These are phyloP conservation scores for Lactarius trivialis DNA, from an alignment of 768 basidiomycete genomes.

Conservation along the genomic window DNA sequence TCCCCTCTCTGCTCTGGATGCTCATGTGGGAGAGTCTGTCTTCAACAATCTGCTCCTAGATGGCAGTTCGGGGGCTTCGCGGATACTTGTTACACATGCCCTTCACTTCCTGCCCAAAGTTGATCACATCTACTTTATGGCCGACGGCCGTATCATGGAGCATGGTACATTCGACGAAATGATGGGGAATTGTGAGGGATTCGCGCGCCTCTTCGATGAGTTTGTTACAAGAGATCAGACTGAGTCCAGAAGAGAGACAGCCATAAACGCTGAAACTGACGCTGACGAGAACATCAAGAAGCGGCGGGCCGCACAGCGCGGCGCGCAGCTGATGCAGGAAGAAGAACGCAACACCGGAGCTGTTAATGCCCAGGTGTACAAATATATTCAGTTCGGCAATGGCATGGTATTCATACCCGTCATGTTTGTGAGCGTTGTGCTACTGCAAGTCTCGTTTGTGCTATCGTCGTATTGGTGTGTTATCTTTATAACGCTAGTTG, in stretches of 20 bases:
- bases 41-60: slow-evolving; percentile 79
- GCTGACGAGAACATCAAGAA: slow-evolving; percentile 35
- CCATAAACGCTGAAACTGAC: slow-evolving; percentile 32
- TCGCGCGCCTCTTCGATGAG: slow-evolving; percentile 41
- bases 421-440: slow-evolving; percentile 49
- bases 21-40: slow-evolving; percentile 83
- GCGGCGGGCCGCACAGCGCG: slow-evolving; percentile 32
- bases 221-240: slow-evolving; percentile 58
- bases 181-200: slow-evolving; percentile 55
- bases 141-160: slow-evolving; percentile 73
- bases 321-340: slow-evolving; percentile 64
- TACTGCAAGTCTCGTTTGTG: slow-evolving; percentile 66
- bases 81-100: slow-evolving; percentile 87
- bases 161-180: slow-evolving; percentile 73
- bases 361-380: slow-evolving; percentile 48
- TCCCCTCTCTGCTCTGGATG: slow-evolving; percentile 85
- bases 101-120: slow-evolving; percentile 84
- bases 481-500: not conserved
- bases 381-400: slow-evolving; percentile 64
- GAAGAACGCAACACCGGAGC: slow-evolving; percentile 82
- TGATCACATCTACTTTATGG: slow-evolving; percentile 78
- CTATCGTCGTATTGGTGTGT: slow-evolving; percentile 70
- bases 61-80: slow-evolving; percentile 59
- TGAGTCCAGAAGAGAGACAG: slow-evolving; percentile 40
- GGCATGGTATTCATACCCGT: slow-evolving; percentile 61